These are phyloP conservation scores for Plasmopara halstedii DNA, from an alignment of 352 stramenopile species.

Conservation along the genomic window DNA sequence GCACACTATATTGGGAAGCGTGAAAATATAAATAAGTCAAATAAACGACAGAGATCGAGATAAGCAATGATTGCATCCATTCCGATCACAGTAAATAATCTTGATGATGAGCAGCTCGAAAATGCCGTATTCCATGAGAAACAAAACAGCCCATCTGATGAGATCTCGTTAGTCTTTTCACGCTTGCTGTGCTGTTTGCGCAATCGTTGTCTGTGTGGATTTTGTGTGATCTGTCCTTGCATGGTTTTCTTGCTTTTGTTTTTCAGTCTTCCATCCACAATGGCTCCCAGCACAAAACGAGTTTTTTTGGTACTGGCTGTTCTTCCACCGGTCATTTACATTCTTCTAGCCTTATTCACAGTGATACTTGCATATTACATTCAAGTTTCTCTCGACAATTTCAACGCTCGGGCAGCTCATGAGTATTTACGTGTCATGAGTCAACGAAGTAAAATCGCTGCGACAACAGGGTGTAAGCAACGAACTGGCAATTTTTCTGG, in stretches of 20 bases:
- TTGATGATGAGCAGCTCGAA: conserved; percentile 19
- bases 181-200: conserved; percentile 53
- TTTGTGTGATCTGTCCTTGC: conserved; percentile 49
- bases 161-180: conserved; percentile 34
- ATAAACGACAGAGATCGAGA: not conserved
- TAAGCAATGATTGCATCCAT: conserved; percentile 17
- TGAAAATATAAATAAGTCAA: not conserved
- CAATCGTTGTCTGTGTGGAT: conserved; percentile 45
- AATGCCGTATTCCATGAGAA: conserved; percentile 63
- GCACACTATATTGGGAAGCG: not conserved
- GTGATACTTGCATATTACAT: conserved; percentile 41
- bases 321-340: conserved; percentile 34
- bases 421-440: conserved; percentile 31
- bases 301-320: conserved; percentile 39
- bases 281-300: conserved; percentile 16
- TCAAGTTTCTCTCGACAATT: conserved; percentile 39
- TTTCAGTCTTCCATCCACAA: conserved; percentile 23
- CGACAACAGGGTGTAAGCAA: conserved; percentile 29
- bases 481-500: conserved; percentile 28
- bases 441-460: conserved; percentile 46
- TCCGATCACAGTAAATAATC: conserved; percentile 4
- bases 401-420: conserved; percentile 58
- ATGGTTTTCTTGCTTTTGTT: conserved; percentile 47
- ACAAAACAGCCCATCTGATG: conserved; percentile 13
- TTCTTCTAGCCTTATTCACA: conserved; percentile 24